These are phyloP conservation scores for Wickerhamiella brachini DNA, from an alignment of 805 yeast genomes.

Conservation along the genomic window DNA sequence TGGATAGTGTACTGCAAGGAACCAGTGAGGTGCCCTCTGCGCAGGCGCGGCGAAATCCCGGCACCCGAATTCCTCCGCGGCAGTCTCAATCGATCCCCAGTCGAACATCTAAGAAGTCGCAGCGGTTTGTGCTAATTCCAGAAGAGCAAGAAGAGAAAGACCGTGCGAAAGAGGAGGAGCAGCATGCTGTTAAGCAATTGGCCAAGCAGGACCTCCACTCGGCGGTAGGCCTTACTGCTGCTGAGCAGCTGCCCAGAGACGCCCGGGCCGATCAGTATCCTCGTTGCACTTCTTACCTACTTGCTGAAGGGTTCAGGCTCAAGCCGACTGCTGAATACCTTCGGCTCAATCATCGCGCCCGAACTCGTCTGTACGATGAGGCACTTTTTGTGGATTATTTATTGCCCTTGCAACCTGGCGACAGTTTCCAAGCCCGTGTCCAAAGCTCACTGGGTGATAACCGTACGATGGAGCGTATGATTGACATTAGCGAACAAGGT, in stretches of 20 bases:
- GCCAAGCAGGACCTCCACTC: neutral
- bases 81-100: slow-evolving; percentile 16
- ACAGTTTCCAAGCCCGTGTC: slow-evolving; percentile 26
- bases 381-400: slow-evolving; percentile 85
- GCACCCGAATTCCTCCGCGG: neutral
- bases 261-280: slow-evolving; percentile 38
- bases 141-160: slow-evolving; percentile 21
- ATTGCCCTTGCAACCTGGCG: slow-evolving; percentile 74
- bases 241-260: slow-evolving; percentile 24
- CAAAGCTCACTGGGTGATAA: slow-evolving; percentile 26
- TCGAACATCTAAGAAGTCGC: slow-evolving; percentile 73
- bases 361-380: slow-evolving; percentile 81
- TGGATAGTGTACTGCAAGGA: slow-evolving; percentile 63
- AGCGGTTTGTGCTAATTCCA: slow-evolving; percentile 74
- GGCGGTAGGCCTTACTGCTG: slow-evolving; percentile 4
- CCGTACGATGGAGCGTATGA: slow-evolving; percentile 55
- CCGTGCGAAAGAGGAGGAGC: slow-evolving; percentile 8
- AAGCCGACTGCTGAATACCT: slow-evolving; percentile 50
- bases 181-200: neutral
- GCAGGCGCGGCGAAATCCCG: slow-evolving; percentile 28
- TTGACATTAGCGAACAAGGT: slow-evolving; percentile 68
- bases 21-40: slow-evolving; percentile 85
- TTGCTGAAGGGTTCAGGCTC: slow-evolving; percentile 70
- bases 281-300: slow-evolving; percentile 82
- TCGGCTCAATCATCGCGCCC: slow-evolving; percentile 58